Evolutionary conservation across 352 stramenopile species (phyloP).

Genomic region (Globisporangium mamillatum): DNA sequence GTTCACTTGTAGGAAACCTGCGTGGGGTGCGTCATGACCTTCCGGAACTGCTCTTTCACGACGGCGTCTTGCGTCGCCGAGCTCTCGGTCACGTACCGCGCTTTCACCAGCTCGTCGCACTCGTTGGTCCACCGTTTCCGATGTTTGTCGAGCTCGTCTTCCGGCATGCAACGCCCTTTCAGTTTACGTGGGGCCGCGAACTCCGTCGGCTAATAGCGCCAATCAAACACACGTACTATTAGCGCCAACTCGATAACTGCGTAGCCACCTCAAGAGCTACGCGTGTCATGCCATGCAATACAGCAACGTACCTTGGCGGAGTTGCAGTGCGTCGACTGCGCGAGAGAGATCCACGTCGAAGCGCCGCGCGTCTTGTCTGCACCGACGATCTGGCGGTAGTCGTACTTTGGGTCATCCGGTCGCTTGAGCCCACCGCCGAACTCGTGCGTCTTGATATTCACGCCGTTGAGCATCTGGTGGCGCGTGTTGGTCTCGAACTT

Average conservation of each 20-base stretch:
- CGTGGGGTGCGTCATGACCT: slow-evolving; percentile 53
- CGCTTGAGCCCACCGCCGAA: slow-evolving; percentile 55
- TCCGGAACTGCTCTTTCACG: slow-evolving; percentile 54
- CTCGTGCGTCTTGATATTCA: slow-evolving; percentile 22
- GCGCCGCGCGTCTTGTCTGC: slow-evolving; percentile 54
- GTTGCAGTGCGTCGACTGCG: slow-evolving; percentile 56
- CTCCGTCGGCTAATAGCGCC: slow-evolving; percentile 35
- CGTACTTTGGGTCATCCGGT: slow-evolving; percentile 54
- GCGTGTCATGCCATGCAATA: not conserved
- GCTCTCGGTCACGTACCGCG: slow-evolving; percentile 61
- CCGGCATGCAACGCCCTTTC: slow-evolving; percentile 37
- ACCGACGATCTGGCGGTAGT: slow-evolving; percentile 64
- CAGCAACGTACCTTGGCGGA: slow-evolving; percentile 27
- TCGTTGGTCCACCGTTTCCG: slow-evolving; percentile 65
- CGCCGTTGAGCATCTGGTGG: slow-evolving; percentile 56
- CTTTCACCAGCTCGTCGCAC: slow-evolving; percentile 40
- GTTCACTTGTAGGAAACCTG: slow-evolving; percentile 51
- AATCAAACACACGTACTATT: not conserved
- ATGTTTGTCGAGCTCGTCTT: slow-evolving; percentile 55
- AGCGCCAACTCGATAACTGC: not conserved
- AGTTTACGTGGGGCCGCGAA: slow-evolving; percentile 65
- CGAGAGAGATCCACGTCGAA: slow-evolving; percentile 53
- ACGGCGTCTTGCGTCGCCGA: slow-evolving; percentile 39
- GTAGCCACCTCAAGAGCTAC: not conserved
- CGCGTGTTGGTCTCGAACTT: slow-evolving; percentile 57